Evolutionary conservation across 306 rosid species (phyloP), one percentile per base, ranked within the genome.

Genomic region (Dryas drummondii): DNA sequence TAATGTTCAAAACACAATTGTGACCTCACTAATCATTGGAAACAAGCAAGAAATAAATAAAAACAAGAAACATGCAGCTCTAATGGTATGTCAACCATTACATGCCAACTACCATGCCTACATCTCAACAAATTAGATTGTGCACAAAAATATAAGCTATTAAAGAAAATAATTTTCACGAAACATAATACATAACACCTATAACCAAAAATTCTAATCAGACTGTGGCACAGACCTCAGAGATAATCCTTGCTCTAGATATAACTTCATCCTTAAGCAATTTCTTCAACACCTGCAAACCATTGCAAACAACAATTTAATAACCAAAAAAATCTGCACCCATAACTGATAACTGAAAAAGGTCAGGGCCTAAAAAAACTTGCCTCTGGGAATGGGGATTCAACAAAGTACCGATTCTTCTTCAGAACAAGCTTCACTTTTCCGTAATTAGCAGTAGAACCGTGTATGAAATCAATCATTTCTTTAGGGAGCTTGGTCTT

Each of bases 401-500:
- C 98, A 57, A 94, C 78, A 27, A 88, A 88, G 85, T 94, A 94
- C 32, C 91, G 82, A 60, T 94, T 94, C 89, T 94, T 94, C 86
- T 94, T 94, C 66, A 94, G 98, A 64, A 91, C 96, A 0, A 94
- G 97, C 83, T 94, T 94, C 83, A 94, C 98, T 85, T 94, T 94
- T 62, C 98, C 98, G 61, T 94, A 94, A 82, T 94, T 94, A 32
- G 97, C 86, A 47, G 98, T 94, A 32, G 97, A 90, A 76, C 84
- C 94, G 19, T 94, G 86, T 50, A 94, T 90, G 68, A 94, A 94
- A 58, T 83, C 89, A 68, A 91, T 84, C 98, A 94, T 94, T 75
- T 94, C 97, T 71, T 91, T 87, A 3, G 98, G 98, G n/a, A 94
- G 97, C 89, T 90, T 94, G 56, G 93, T 91, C 85, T 94, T 94